A percentile compares a stretch with the other conserved stretches of the same genome.
phyloP scores from a whole-genome alignment of 2,329 filamentous ascomycete genomes.

The Fusarium floridanum region DNA sequence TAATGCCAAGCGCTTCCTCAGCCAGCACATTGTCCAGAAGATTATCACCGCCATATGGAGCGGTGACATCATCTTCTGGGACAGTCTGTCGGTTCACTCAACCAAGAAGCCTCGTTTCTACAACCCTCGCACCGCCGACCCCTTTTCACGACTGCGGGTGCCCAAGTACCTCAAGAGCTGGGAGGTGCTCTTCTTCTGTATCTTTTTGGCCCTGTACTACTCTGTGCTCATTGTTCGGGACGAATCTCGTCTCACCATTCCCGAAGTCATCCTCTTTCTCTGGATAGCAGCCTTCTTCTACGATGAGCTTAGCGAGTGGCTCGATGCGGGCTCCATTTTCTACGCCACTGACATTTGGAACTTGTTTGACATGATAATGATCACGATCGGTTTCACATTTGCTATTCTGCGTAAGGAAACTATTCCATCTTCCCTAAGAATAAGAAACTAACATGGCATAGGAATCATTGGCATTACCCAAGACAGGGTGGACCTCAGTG shows the following conservation, averaged over 20 bases:
- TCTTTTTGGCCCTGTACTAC: constrained; percentile 86
- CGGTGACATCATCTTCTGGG: constrained; percentile 90
- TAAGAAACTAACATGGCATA: constrained; percentile 30
- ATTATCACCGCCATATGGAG: constrained; percentile 89
- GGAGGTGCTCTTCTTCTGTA: constrained; percentile 83
- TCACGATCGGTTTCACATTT: constrained; percentile 78
- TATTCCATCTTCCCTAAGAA: background rate
- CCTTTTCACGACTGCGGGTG: constrained; percentile 80
- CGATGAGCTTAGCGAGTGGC: constrained; percentile 86
- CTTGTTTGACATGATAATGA: constrained; percentile 79
- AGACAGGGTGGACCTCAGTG: constrained; percentile 72
- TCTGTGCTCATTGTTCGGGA: constrained; percentile 83
- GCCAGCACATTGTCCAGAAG: constrained; percentile 83
- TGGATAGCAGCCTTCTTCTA: constrained; percentile 92
- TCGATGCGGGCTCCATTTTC: constrained; percentile 88
- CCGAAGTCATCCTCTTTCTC: constrained; percentile 82
- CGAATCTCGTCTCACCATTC: constrained; percentile 71
- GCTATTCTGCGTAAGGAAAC: constrained; percentile 73
- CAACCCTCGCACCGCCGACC: constrained; percentile 74
- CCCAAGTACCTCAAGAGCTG: constrained; percentile 88
- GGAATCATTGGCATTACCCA: constrained; percentile 58
- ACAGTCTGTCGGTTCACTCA: constrained; percentile 78
- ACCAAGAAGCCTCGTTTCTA: constrained; percentile 84
- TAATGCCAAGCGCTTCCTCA: constrained; percentile 86
- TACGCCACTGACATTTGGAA: constrained; percentile 89